A percentile compares a stretch with the other conserved stretches of the same genome.
These are phyloP conservation scores for Kentomonas sorsogonicus DNA, from an alignment of 208 protist species.

Conservation along the genomic window DNA sequence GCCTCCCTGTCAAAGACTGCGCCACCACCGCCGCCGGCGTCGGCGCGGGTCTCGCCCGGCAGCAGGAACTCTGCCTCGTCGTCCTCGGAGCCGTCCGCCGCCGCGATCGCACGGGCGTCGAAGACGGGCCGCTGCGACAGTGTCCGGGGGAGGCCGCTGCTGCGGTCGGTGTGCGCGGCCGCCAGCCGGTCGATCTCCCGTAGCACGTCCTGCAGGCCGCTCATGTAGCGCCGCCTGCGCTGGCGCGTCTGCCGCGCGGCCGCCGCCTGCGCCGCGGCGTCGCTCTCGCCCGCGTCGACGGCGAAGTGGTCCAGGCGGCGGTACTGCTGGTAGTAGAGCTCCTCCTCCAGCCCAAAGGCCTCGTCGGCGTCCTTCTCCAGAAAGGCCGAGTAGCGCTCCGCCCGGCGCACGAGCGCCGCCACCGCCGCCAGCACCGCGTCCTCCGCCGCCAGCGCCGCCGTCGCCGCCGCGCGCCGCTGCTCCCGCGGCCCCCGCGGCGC, in stretches of 20 bases:
- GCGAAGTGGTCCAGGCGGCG: slow-evolving; percentile 16
- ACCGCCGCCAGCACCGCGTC: slow-evolving; percentile 16
- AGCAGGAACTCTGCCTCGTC: not conserved
- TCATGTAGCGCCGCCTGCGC: too few relatives aligned
- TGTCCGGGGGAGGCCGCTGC: not conserved
- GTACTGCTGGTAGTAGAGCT: slow-evolving; percentile 32
- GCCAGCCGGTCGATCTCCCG: not conserved
- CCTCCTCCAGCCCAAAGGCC: slow-evolving; percentile 24
- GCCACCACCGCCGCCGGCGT: too few relatives aligned
- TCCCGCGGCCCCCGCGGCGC: not conserved
- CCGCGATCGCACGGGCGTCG: not conserved
- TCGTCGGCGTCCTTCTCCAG: slow-evolving; percentile 29
- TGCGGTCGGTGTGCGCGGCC: not conserved
- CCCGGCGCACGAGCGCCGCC: slow-evolving; percentile 9
- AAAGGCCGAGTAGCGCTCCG: slow-evolving; percentile 19
- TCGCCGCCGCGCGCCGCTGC: slow-evolving; percentile 14
- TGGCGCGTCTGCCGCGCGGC: not conserved
- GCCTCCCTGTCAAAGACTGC: not conserved
- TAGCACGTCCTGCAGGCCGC: too few relatives aligned
- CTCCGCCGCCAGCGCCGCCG: slow-evolving; percentile 17
- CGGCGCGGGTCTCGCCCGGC: not conserved
- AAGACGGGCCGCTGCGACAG: not conserved
- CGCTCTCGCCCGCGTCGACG: not conserved
- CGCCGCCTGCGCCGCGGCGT: not conserved
- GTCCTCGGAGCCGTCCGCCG: not conserved